Base-by-base conservation (phyloP, 345 rosid species). In the Corchorus olitorius region DNA sequence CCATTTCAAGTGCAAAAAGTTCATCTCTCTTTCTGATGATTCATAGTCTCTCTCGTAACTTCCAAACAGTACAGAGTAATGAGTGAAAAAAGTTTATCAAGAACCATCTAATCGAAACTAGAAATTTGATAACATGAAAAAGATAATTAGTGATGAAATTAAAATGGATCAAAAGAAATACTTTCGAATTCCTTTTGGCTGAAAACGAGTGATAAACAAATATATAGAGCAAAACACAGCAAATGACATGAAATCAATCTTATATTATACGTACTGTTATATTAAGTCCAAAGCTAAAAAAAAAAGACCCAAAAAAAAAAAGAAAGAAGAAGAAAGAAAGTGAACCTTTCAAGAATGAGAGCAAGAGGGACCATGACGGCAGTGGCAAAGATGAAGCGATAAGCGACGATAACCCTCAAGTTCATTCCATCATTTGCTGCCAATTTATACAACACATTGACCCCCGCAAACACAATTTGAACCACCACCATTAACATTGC, bases 291-390 rank as follows among this genome's bases (percentile, higher is more conserved):
- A 50, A 50, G 2, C 8, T 4, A 35, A 53, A 4, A 14, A 62
- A 53, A 17, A 58, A 53, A 39, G 0, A 49, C 1, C 1, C 27
- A 74, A 16, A 55, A n/a, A 71, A 20, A 64, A 14, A 78, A 34
- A 19, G 45, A 53, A 20, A 19, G 11, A 5, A 39, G 7, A 20
- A 27, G 54, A 48, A 68, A 39, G 52, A 63, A 35, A 19, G 16
- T 20, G 10, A 72, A 85, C 87, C 85, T 83, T 76, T 87, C 86
- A 43, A 85, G 66, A 63, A 87, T 14, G 65, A 85, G 69, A 43
- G 87, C 83, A 16, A 85, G 22, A 2, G 84, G 87, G 75, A 81
- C 50, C 69, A 81, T 79, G 56, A 77, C 56, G 54, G 78, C 69
- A 4, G 86, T 60, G 53, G 84, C 88, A 5, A 85, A 80, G 8